phyloP scores from a whole-genome alignment of 2,329 filamentous ascomycete species.

The Paradendryphiella salina region DNA sequence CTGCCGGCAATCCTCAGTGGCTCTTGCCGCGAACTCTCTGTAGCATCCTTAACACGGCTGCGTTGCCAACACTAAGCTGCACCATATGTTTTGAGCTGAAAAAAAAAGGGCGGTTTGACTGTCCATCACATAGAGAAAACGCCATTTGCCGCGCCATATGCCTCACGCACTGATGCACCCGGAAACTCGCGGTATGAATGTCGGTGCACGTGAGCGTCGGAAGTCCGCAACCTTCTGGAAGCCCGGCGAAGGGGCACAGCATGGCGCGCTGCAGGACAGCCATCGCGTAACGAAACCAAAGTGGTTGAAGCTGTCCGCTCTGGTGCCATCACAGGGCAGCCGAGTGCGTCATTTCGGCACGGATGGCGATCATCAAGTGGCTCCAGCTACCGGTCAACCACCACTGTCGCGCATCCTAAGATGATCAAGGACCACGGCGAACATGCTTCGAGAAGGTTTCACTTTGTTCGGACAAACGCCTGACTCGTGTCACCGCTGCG shows the following conservation, averaged over 20 bases:
- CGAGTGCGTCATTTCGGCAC: slow-evolving; percentile 37
- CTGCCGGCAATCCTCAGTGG: slow-evolving; percentile 37
- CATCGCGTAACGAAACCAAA: slow-evolving; percentile 40
- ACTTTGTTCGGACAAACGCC: slow-evolving; percentile 24
- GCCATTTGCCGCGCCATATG: slow-evolving; percentile 10
- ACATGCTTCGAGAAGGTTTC: slow-evolving; percentile 41
- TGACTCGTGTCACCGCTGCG: slow-evolving; percentile 8
- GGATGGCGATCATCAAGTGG: slow-evolving; percentile 38
- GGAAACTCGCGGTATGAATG: slow-evolving; percentile 9
- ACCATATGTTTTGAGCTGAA: slow-evolving; percentile 8
- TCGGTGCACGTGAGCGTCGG: slow-evolving; percentile 19
- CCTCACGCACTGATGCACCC: slow-evolving; percentile 6
- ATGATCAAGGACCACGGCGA: slow-evolving; percentile 31
- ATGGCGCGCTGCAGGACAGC: slow-evolving; percentile 17
- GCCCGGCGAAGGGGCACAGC: slow-evolving; percentile 11
- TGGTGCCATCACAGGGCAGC: slow-evolving; percentile 15
- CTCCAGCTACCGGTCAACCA: slow-evolving; percentile 23
- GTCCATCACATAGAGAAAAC: slow-evolving; percentile 9
- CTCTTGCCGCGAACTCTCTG: slow-evolving; percentile 17
- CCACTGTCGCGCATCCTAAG: slow-evolving; percentile 20
- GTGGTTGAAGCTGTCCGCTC: slow-evolving; percentile 26
- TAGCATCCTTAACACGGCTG: slow-evolving; percentile 22
- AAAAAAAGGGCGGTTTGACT: slow-evolving; percentile 4
- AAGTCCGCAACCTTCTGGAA: slow-evolving; percentile 27
- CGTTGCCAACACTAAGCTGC: slow-evolving; percentile 9